phyloP scores from a whole-genome alignment of 2,329 filamentous ascomycete species.

The Claviceps digitariae region DNA sequence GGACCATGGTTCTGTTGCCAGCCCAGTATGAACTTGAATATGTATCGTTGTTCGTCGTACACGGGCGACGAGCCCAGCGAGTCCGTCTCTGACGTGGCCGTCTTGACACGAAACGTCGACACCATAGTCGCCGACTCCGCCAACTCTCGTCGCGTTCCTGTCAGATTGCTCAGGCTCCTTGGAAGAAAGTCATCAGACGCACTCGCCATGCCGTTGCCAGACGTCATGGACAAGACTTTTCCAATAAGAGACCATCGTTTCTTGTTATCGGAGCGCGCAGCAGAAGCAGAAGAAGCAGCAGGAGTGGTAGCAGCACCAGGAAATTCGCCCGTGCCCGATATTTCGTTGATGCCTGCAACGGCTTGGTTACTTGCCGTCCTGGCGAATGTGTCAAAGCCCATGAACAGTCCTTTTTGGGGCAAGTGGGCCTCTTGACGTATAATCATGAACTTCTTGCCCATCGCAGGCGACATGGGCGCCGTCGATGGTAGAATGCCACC shows the following conservation, averaged over 20 bases:
- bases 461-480: conserved; percentile 70
- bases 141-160: not conserved
- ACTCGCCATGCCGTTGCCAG: conserved; percentile 8
- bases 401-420: conserved; percentile 32
- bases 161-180: not conserved
- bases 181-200: not conserved
- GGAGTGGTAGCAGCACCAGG: too few relatives aligned
- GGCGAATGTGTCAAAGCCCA: conserved; percentile 36
- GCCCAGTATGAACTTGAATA: conserved; percentile 64
- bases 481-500: conserved; percentile 53
- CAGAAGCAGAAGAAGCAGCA: not conserved
- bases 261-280: conserved; percentile 30
- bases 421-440: conserved; percentile 58
- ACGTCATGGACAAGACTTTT: conserved; percentile 40
- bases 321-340: conserved; percentile 13
- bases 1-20: conserved; percentile 44
- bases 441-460: conserved; percentile 76
- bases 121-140: not conserved
- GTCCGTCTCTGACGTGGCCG: conserved; percentile 33
- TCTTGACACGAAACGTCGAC: conserved; percentile 12
- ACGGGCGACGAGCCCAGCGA: conserved; percentile 42
- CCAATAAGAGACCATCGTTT: conserved; percentile 51
- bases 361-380: conserved; percentile 13
- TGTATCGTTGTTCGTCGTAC: conserved; percentile 43
- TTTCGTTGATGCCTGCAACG: conserved; percentile 11